Evolutionary conservation across 176 grass and related monocot species (phyloP).

Genomic region (Oryza glumipatula): DNA sequence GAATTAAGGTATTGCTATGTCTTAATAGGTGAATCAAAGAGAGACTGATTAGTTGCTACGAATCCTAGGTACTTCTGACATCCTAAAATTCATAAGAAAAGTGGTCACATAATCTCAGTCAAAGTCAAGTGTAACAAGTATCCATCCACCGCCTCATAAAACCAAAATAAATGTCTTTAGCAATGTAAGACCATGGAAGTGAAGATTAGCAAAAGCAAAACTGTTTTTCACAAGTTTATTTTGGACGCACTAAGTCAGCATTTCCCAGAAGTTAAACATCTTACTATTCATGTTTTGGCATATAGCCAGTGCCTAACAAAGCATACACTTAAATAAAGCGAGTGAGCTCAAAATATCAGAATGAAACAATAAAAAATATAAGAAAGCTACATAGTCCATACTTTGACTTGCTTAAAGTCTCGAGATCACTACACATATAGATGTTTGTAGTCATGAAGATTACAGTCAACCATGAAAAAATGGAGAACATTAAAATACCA

Average conservation of each 20-base stretch:
- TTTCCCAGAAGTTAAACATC: background rate
- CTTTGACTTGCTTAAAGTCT: background rate
- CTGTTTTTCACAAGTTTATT: slow-evolving; percentile 3
- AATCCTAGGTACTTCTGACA: slow-evolving; percentile 3
- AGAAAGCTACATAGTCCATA: background rate
- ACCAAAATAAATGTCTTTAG: background rate
- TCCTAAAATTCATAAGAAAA: slow-evolving; percentile 9
- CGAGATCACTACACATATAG: background rate
- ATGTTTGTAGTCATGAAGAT: slow-evolving; percentile 5
- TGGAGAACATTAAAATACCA: background rate
- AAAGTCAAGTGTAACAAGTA: background rate
- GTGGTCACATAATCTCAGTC: background rate
- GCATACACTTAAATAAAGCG: background rate
- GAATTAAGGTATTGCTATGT: background rate
- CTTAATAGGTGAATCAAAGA: background rate
- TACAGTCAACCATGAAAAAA: background rate
- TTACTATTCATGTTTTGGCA: background rate
- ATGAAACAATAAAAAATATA: slow-evolving; percentile 15
- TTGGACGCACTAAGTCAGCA: background rate
- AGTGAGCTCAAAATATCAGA: slow-evolving; percentile 28
- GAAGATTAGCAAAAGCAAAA: background rate
- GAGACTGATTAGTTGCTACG: background rate
- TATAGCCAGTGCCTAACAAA: background rate
- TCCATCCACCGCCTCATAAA: background rate
- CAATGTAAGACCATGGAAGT: background rate